Evolutionary conservation across 2,329 filamentous ascomycete genomes (phyloP), one percentile per base, ranked within the genome.

Genomic region (Curvularia eragrostidis): DNA sequence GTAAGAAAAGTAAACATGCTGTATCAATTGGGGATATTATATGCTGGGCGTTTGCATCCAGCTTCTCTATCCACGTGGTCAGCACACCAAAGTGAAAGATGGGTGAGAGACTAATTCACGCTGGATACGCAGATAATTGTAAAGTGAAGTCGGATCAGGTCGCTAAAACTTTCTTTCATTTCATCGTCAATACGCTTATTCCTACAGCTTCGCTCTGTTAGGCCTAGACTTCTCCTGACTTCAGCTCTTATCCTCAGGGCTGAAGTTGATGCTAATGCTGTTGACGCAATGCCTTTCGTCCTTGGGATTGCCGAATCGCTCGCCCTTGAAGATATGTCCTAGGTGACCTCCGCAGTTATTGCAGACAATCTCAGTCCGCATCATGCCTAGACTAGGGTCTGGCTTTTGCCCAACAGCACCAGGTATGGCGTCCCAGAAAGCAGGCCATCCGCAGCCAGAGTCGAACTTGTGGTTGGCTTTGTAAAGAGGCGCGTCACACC

Each of bases 271-370:
- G 75, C 91, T 96, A 52, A 98, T 80, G 72, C 91, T 95, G 75
- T 98, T 99, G 57, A 99, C 95, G 74, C 95, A 99, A 81, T 99
- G 95, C 61, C 95, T 85, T 86, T 99, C 95, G 76, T 99, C 90
- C 19, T 93, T 98, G 5, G 95, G 93, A 21, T 90, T 96, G 8
- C 83, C 72, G 72, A 89, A 94, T 19, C 91, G 89, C 78, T 96
- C 92, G 12, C 92, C 92, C 82, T 95, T 94, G 77, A 96, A 96
- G 15, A 96, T 91, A 81, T 96, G 92, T 24, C 92, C 92, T 59
- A 96, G 76, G 78, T 96, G 92, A 1, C 95, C 95, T 23, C 95
- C 96, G 74, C 95, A 99, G 76, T 96, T 97, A 63, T 87, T 86
- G 79, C 95, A 99, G 8, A 96, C 89, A 71, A 99, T 99, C 82